A percentile compares a stretch with the other conserved stretches of the same genome.
Conservation (phyloP, 2,329 filamentous ascomycete genomes). For the Fusarium mangiferae region DNA sequence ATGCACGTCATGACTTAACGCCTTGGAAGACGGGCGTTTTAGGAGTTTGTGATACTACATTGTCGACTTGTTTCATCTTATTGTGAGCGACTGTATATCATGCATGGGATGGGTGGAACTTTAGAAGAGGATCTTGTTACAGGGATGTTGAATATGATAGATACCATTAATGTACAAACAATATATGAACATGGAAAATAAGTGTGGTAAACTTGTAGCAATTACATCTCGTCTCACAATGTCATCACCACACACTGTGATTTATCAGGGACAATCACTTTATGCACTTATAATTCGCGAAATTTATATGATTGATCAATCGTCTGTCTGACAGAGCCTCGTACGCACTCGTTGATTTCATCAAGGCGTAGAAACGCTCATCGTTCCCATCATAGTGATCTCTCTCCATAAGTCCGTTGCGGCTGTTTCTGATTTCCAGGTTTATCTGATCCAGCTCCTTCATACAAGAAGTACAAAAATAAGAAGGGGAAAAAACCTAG, state of each 20-base stretch:
- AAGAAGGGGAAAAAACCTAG: slow-evolving; percentile 14
- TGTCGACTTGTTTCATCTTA: slow-evolving; percentile 8
- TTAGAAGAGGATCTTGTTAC: slow-evolving; percentile 8
- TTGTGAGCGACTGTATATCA: slow-evolving; percentile 26
- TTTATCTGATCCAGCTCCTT: slow-evolving; percentile 31
- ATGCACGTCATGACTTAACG: slow-evolving; percentile 27
- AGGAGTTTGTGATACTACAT: slow-evolving; percentile 33
- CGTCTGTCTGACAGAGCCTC: slow-evolving; percentile 17
- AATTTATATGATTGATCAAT: slow-evolving; percentile 38
- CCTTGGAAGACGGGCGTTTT: slow-evolving; percentile 32
- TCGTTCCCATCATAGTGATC: slow-evolving; percentile 19
- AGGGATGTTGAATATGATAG: slow-evolving; percentile 7
- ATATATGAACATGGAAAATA: not conserved
- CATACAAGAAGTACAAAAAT: slow-evolving; percentile 33
- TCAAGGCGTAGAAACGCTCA: slow-evolving; percentile 20
- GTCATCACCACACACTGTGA: not conserved
- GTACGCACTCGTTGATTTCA: slow-evolving; percentile 22
- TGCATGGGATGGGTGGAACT: slow-evolving; percentile 9
- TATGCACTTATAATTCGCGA: not conserved
- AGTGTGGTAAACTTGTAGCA: not conserved
- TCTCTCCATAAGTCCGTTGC: slow-evolving; percentile 13
- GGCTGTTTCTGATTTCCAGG: slow-evolving; percentile 24
- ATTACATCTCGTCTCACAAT: not conserved
- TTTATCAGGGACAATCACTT: not conserved
- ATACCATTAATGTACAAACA: slow-evolving; percentile 12